These are phyloP conservation scores for Neonectria punicea DNA, from an alignment of 2,329 filamentous ascomycete genomes.

Conservation along the genomic window DNA sequence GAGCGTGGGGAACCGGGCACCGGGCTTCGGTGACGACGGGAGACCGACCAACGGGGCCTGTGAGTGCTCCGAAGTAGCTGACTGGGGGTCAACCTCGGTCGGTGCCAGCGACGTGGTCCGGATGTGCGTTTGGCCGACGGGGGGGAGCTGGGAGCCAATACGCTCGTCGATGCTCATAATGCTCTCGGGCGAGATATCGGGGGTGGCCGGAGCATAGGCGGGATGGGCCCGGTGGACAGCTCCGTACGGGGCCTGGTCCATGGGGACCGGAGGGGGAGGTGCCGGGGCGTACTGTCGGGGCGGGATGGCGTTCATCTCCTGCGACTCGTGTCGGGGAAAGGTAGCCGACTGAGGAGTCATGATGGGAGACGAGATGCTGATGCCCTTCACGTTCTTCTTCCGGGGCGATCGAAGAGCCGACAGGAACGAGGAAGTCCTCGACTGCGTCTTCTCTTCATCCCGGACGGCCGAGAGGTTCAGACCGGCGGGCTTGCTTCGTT, in stretches of 20 bases:
- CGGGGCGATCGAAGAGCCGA: constrained; percentile 70
- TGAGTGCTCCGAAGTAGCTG: constrained; percentile 63
- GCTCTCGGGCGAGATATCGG: constrained; percentile 54
- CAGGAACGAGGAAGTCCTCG: constrained; percentile 67
- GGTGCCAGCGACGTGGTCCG: constrained; percentile 52
- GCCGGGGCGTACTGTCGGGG: constrained; percentile 68
- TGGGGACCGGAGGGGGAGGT: constrained; percentile 66
- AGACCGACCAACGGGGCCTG: constrained; percentile 63
- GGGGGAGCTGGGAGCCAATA: constrained; percentile 54
- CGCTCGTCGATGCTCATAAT: constrained; percentile 66
- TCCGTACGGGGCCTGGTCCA: constrained; percentile 54
- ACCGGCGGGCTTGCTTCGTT: constrained; percentile 59
- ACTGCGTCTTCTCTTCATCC: constrained; percentile 61
- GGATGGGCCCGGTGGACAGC: constrained; percentile 23
- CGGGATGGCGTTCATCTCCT: constrained; percentile 68
- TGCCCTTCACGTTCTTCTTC: constrained; percentile 61
- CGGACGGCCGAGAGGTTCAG: constrained; percentile 58
- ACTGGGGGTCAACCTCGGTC: constrained; percentile 60
- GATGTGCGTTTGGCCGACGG: constrained; percentile 47
- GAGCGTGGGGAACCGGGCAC: constrained; percentile 50
- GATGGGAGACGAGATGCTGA: constrained; percentile 73
- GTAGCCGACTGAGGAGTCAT: constrained; percentile 71
- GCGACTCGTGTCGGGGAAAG: constrained; percentile 64
- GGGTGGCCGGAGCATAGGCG: constrained; percentile 31
- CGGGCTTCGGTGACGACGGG: constrained; percentile 54